Base-by-base conservation (phyloP, 163 green algal genomes). In the Chlorella variabilis region DNA sequence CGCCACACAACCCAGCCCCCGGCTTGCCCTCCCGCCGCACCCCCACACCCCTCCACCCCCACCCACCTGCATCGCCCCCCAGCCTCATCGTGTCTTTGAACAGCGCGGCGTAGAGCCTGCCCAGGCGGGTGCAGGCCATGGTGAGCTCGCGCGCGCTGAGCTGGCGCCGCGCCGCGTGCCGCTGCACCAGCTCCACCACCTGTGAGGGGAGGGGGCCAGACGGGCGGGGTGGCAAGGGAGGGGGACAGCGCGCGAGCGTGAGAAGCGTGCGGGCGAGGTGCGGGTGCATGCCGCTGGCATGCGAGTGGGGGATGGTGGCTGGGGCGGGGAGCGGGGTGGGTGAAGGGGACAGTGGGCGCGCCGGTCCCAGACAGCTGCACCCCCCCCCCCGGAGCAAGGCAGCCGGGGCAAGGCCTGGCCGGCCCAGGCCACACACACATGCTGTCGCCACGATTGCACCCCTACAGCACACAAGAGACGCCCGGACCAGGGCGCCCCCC, bases 121-220 rank as follows among this genome's bases (percentile, higher is more conserved):
- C 73, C 73, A 80, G 42, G 4, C 56, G 73, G 20, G 34, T 31
- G 56, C 11, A 80, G 4, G 73, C 73, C 15, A 80, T 39, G 15
- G 73, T 80, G 27, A 80, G 54, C 73, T 80, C 73, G 9, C 73
- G 54, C 27, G 29, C n/a, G 27, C 8, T 42, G 25, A 80, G 41
- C 54, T 7, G n/a, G n/a, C 29, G 59, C n/a, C n/a, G 34, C 17
- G 2, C 73, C n/a, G 49, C 54, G 1, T 71, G 42, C 27, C 38
- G 38, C 27, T n/a, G 54, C 73, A 80, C 29, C 15, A 58, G 38
- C 27, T 80, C 54, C 56, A 80, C 21, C 36, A 80, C 48, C 70
- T 77, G 51, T 62, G 51, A 27, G 51, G 51, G 51, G 5, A 62
- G 21, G 51, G 51, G 21, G 21, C 9, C 4, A 5, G 51, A 15